Conservation (phyloP, 352 stramenopile genomes). For the Elongisporangium senticosum region DNA sequence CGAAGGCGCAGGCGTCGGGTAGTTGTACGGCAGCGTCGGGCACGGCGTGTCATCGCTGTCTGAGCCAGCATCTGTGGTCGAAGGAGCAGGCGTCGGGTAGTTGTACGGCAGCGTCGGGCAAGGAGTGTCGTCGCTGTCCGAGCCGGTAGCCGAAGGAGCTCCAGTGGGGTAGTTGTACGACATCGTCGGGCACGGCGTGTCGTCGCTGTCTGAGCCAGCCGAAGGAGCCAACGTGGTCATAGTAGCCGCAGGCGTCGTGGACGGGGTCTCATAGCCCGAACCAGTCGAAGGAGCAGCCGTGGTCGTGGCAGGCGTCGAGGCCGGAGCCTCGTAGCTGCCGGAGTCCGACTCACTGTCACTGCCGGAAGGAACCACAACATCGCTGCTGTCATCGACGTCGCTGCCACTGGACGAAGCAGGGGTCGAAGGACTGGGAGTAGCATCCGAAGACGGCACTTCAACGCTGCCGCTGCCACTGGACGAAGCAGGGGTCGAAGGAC, state of each 20-base stretch:
- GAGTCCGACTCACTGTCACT: not conserved
- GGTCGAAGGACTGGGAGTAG: not conserved
- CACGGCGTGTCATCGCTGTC: conserved; percentile 2
- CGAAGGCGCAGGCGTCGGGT: not conserved
- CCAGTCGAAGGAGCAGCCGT: not conserved
- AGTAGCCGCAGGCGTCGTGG: conserved; percentile 8
- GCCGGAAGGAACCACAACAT: not conserved
- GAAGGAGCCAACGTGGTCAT: conserved; percentile 1
- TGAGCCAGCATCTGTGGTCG: not conserved
- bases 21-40: conserved; percentile 8
- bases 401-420: not conserved
- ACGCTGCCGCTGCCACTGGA: not conserved
- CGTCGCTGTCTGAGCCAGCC: not conserved
- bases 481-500: not conserved
- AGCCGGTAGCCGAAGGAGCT: not conserved
- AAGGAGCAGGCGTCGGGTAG: not conserved
- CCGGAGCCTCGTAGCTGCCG: conserved; percentile 1
- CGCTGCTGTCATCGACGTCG: not conserved
- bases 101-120: conserved; percentile 8
- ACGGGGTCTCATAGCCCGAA: conserved; percentile 5
- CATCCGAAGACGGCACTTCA: not conserved
- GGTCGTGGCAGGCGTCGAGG: conserved; percentile 3
- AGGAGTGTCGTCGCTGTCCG: conserved; percentile 1
- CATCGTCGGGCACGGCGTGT: conserved; percentile 6
- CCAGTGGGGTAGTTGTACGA: conserved; percentile 5